These are phyloP conservation scores for Pulveroboletus sp. DNA, from an alignment of 768 basidiomycete genomes.

Conservation along the genomic window DNA sequence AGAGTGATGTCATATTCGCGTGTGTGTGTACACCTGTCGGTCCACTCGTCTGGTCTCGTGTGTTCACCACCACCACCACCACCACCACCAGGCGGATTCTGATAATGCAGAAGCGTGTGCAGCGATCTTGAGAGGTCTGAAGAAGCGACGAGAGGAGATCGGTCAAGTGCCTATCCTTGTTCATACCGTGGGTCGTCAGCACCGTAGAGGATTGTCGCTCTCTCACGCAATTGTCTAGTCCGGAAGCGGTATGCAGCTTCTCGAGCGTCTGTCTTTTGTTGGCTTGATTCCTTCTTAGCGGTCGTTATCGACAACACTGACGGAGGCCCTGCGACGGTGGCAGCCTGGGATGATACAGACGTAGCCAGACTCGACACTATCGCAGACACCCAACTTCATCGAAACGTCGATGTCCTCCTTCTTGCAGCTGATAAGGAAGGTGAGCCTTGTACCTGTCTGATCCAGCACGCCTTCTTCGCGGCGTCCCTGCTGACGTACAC, in stretches of 20 bases:
- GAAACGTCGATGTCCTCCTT: conserved; percentile 46
- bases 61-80: not conserved
- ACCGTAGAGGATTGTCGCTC: not conserved
- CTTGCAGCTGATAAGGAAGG: conserved; percentile 47
- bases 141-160: conserved; percentile 39
- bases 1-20: conserved; percentile 43
- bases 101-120: conserved; percentile 43
- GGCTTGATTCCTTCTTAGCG: conserved; percentile 21
- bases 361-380: conserved; percentile 43
- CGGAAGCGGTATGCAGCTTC: conserved; percentile 38
- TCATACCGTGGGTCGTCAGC: conserved; percentile 47
- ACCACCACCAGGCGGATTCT: conserved; percentile 32
- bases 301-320: conserved; percentile 42
- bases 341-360: conserved; percentile 48
- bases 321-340: conserved; percentile 36
- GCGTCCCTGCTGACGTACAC: not conserved
- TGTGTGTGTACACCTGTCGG: conserved; percentile 24
- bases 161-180: conserved; percentile 47
- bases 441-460: conserved; percentile 9
- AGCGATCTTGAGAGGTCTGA: conserved; percentile 50
- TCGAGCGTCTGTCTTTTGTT: not conserved
- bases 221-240: conserved; percentile 34
- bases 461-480: too few relatives aligned
- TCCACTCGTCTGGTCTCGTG: not conserved
- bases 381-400: conserved; percentile 41